A percentile compares a stretch with the other conserved stretches of the same genome.
Conservation (phyloP, 2,329 filamentous ascomycete species). For the Colletotrichum sp. region DNA sequence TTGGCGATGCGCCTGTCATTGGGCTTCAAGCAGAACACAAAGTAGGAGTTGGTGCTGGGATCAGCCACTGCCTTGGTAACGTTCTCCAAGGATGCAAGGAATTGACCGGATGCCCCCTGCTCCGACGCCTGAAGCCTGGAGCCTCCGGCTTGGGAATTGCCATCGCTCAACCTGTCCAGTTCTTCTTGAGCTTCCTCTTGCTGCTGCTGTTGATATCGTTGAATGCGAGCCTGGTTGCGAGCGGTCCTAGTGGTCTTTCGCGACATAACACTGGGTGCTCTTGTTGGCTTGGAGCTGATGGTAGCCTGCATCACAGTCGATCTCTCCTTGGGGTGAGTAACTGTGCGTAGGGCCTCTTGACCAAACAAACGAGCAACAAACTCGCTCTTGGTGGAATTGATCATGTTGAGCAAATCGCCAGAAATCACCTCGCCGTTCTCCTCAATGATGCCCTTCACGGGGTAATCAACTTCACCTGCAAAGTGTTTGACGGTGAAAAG, state of each 20-base stretch:
- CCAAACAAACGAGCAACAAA: constrained; percentile 92
- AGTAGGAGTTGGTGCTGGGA: constrained; percentile 89
- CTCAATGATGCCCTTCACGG: constrained; percentile 84
- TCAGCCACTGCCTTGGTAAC: constrained; percentile 86
- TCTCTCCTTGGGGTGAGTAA: constrained; percentile 91
- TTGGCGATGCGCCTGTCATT: constrained; percentile 98
- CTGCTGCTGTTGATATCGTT: constrained; percentile 43
- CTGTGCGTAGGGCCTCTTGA: constrained; percentile 91
- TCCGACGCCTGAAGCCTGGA: constrained; percentile 56
- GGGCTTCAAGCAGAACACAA: constrained; percentile 95
- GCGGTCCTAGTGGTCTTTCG: constrained; percentile 65
- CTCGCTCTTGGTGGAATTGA: constrained; percentile 84
- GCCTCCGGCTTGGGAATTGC: constrained; percentile 45
- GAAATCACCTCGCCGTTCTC: constrained; percentile 97
- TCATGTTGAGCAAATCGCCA: constrained; percentile 92
- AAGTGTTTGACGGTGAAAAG: constrained; percentile 94
- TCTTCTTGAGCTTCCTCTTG: constrained; percentile 46
- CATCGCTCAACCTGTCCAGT: constrained; percentile 55
- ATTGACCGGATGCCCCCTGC: constrained; percentile 85
- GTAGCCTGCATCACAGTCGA: constrained; percentile 94
- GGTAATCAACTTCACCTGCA: constrained; percentile 95
- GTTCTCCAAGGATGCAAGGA: constrained; percentile 86
- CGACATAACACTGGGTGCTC: constrained; percentile 91
- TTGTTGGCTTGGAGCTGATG: constrained; percentile 92
- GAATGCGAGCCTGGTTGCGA: constrained; percentile 26